Evolutionary conservation across 306 rosid genomes (phyloP).

Genomic region (Acmispon strigosus): DNA sequence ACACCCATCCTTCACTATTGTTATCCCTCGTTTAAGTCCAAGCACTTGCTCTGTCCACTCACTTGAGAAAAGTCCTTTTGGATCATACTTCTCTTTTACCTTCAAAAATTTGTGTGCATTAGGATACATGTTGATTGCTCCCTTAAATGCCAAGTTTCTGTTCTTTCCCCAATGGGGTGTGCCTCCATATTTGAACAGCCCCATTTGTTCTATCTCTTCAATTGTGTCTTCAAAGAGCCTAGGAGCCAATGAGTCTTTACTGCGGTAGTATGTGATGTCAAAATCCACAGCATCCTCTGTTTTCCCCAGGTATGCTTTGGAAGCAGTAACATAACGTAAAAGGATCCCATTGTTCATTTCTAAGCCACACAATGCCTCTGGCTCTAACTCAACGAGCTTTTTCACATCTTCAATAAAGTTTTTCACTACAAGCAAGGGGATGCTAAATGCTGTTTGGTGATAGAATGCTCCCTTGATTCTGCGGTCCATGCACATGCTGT

Average conservation of each 20-base stretch:
- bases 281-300: conserved; percentile 47
- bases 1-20: conserved; percentile 41
- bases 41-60: conserved; percentile 60
- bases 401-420: conserved; percentile 55
- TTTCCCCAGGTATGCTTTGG: conserved; percentile 52
- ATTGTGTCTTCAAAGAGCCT: conserved; percentile 48
- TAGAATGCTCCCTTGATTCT: conserved; percentile 33
- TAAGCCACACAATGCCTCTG: conserved; percentile 49
- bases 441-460: conserved; percentile 50
- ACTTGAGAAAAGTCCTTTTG: conserved; percentile 44
- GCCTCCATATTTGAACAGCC: conserved; percentile 53
- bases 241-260: conserved; percentile 45
- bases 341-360: conserved; percentile 52
- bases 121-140: conserved; percentile 34
- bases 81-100: conserved; percentile 38
- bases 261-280: conserved; percentile 55
- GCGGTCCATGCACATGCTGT: no score
- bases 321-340: conserved; percentile 59
- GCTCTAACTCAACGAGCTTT: conserved; percentile 42
- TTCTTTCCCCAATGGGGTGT: conserved; percentile 71
- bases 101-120: conserved; percentile 26
- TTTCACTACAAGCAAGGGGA: conserved; percentile 27
- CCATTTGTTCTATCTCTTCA: conserved; percentile 65
- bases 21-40: conserved; percentile 38
- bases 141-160: conserved; percentile 41